These are phyloP conservation scores for Candida smagusa DNA, from an alignment of 1,139 yeast genomes.

Conservation along the genomic window DNA sequence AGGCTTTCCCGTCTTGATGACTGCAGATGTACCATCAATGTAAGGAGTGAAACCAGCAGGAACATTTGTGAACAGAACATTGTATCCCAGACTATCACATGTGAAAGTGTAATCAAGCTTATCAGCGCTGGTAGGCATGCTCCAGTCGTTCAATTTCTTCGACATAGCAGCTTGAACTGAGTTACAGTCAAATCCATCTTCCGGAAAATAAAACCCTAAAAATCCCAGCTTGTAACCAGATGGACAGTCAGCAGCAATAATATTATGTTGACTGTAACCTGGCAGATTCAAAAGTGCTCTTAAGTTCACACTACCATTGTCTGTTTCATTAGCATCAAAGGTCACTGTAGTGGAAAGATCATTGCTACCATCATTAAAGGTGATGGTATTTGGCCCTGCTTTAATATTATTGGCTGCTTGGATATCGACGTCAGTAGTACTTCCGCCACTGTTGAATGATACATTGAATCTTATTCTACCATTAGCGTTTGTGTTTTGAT, in stretches of 20 bases:
- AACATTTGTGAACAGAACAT: constrained; percentile 16
- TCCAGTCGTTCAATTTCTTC: constrained; percentile 19
- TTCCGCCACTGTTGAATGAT: constrained; percentile 26
- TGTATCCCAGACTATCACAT: constrained; percentile 13
- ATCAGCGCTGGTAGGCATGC: constrained; percentile 11
- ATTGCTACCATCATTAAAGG: constrained; percentile 26
- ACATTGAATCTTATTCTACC: constrained; percentile 28
- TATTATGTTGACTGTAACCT: constrained; percentile 12
- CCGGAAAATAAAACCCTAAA: constrained; percentile 16
- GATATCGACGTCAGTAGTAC: constrained; percentile 18
- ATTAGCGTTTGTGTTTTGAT: constrained; percentile 11
- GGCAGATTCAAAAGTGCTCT: constrained; percentile 11
- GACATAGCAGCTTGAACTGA: constrained; percentile 17
- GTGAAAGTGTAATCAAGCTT: constrained; percentile 7
- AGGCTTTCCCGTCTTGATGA: background rate
- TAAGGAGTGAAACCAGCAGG: constrained; percentile 30
- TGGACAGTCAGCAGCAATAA: constrained; percentile 22
- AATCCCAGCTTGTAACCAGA: constrained; percentile 22
- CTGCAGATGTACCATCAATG: constrained; percentile 14
- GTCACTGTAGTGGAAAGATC: constrained; percentile 15
- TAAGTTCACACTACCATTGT: background rate
- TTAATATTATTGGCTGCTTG: constrained; percentile 17
- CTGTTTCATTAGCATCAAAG: constrained; percentile 7
- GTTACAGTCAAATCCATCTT: constrained; percentile 17
- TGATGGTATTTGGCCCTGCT: constrained; percentile 25